Base-by-base conservation (phyloP, 2,329 filamentous ascomycete species). In the Penicillium sp. region DNA sequence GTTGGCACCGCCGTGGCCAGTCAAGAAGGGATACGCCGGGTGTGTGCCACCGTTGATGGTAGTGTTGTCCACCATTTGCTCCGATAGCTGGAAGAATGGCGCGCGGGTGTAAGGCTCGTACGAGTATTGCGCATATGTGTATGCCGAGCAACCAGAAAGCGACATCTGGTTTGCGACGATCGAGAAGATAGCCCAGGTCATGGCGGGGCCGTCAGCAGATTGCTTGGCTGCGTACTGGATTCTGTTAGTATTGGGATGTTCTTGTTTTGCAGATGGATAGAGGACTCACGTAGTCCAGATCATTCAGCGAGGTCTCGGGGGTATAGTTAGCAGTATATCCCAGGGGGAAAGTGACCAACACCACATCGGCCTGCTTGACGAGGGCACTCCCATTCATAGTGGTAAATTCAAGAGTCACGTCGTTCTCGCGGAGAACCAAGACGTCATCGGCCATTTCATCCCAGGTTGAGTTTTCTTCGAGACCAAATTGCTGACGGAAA, bases 351-450 rank as follows among this genome's bases (percentile, higher is more conserved):
- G 82, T 84, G 37, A 83, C 76, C 29, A 88, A 69, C 22, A 87
- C 81, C 12, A 88, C 79, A 65, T 88, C 84, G 1, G 84, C 85
- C 64, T 88, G 85, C 63, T 88, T 88, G 41, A 88, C 83, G 0
- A 72, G 72, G 10, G 84, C 79, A 14, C 76, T 81, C 14, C 83
- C 81, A 58, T 86, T 86, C 83, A 87, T 87, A 0, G 75, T 76
- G 0, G 75, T 75, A 56, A 83, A 87, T 59, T 87, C 83, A 2
- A 84, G 66, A 4, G 84, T 83, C 30, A 88, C 82, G 19, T 76
- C 75, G 3, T 81, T 81, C 51, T 80, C 75, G 41, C 76, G 75
- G 7, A 79, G 77, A 38, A 83, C 70, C 29, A 75, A 72, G 42
- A 87, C 79, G 44, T 81, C 78, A 2, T 75, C 64, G 1, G 79